Base-by-base conservation (phyloP, 345 rosid genomes). In the Acer campestre region DNA sequence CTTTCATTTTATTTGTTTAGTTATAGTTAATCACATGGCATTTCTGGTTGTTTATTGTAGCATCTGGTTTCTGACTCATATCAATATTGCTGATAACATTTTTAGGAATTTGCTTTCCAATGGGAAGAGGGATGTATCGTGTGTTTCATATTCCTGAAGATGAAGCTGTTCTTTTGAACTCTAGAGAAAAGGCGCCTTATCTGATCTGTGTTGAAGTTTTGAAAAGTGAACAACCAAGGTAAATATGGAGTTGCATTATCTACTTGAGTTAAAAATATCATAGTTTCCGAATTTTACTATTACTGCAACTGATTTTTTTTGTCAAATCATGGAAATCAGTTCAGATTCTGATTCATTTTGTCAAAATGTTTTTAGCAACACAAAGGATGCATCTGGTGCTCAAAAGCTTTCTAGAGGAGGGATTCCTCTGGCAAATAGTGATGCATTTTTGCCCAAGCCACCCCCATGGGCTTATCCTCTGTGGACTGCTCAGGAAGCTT, bases 401-500 rank as follows among this genome's bases (percentile, higher is more conserved):
- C 97, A 97, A 75, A 97, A 97, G 86, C 92, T 94, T 78, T 97
- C 97, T 65, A 91, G 86, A 83, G 98, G 98, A 77, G 99, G 99
- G 22, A 97, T 97, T 83, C 99, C 99, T 75, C 88, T 97, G 53
- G 99, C 99, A 73, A 92, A 94, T 81, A 95, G 99, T 77, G 98
- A 97, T 86, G 99, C 93, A 78, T 86, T 96, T 83, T 78, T 94
- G 86, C 98, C 83, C 40, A 92, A 91, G 88, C 99, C 99, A 49
- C 99, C 99, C 82, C 97, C 99, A 58, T 97, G 98, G 99, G 99
- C 99, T 75, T 97, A 90, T 90, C 99, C 99, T 77, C 86, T 97
- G 85, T 88, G 98, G 98, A 94, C 97, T 84, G 75, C 95, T 42
- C 99, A 97, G 84, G 99, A 97, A 82, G 95, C 77, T 13, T 97